phyloP scores from a whole-genome alignment of 345 rosid species.

The Triadica sebifera region DNA sequence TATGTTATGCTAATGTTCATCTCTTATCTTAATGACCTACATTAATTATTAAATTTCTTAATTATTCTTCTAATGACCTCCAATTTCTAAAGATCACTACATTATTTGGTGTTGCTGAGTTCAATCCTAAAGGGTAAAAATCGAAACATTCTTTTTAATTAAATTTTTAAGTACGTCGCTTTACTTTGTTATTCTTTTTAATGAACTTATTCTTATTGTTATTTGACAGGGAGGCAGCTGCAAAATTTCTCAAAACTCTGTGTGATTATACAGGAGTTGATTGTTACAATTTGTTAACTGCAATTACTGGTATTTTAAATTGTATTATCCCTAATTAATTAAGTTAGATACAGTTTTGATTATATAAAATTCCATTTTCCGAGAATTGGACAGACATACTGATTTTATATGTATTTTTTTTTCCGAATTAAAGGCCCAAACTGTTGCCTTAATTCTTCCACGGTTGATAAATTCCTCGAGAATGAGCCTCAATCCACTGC shows the following conservation, averaged over 20 bases:
- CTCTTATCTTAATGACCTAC: background rate
- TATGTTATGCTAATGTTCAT: background rate
- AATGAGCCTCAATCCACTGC: slow-evolving; percentile 84
- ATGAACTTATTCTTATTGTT: background rate
- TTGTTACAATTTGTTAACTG: slow-evolving; percentile 66
- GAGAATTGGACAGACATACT: no score
- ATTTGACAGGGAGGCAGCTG: slow-evolving; percentile 48
- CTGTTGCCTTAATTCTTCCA: slow-evolving; percentile 80
- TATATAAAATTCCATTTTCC: no score
- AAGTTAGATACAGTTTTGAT: no score
- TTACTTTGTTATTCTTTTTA: background rate
- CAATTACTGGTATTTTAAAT: slow-evolving; percentile 56
- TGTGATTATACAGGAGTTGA: slow-evolving; percentile 64
- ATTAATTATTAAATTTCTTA: background rate
- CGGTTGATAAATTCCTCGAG: slow-evolving; percentile 47
- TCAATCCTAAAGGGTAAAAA: slow-evolving; percentile 78
- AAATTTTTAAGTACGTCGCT: no score
- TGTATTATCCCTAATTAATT: no score
- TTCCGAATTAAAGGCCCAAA: slow-evolving; percentile 50
- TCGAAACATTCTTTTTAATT: background rate
- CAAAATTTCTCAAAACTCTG: slow-evolving; percentile 39
- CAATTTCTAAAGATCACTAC: slow-evolving; percentile 45
- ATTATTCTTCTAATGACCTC: background rate
- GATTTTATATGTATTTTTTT: no score
- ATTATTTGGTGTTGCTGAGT: slow-evolving; percentile 58